A percentile compares a stretch with the other conserved stretches of the same genome.
Evolutionary conservation across 2,329 filamentous ascomycete species (phyloP).

Genomic region (Didymella keratinophila): DNA sequence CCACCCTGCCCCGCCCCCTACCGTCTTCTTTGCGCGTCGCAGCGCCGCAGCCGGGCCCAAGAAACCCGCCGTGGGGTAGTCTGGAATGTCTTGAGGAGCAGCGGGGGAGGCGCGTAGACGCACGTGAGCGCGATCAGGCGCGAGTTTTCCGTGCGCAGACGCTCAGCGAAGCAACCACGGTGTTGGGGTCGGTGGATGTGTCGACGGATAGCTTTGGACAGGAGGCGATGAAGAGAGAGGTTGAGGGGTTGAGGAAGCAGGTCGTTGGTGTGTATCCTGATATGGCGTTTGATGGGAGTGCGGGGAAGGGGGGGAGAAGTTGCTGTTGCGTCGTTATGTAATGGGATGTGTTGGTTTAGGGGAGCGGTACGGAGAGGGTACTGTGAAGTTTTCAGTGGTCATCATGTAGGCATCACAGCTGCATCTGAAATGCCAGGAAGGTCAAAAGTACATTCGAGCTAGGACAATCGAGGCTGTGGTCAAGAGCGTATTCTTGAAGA

Average conservation of each 20-base stretch:
- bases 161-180: slow-evolving; percentile 3
- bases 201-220: slow-evolving; percentile 9
- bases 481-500: too few species aligned
- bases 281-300: slow-evolving; percentile 30
- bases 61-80: slow-evolving; percentile 28
- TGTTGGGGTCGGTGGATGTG: background rate
- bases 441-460: too few species aligned
- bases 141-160: background rate
- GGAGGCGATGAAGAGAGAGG: slow-evolving; percentile 22
- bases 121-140: slow-evolving; percentile 14
- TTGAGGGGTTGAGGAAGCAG: slow-evolving; percentile 31
- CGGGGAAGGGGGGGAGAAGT: slow-evolving; percentile 15
- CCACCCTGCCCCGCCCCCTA: slow-evolving; percentile 3
- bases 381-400: too few species aligned
- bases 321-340: slow-evolving; percentile 32
- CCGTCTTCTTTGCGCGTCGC: slow-evolving; percentile 8
- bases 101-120: slow-evolving; percentile 15
- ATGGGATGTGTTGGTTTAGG: background rate
- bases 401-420: too few species aligned
- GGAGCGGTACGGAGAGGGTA: background rate
- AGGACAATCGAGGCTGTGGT: too few species aligned
- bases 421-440: too few species aligned
- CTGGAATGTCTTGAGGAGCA: slow-evolving; percentile 20
- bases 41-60: slow-evolving; percentile 17
- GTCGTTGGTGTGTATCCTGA: slow-evolving; percentile 34